Base-by-base conservation (phyloP, 2,329 filamentous ascomycete genomes). In the Fusarium sterilihyphosum region DNA sequence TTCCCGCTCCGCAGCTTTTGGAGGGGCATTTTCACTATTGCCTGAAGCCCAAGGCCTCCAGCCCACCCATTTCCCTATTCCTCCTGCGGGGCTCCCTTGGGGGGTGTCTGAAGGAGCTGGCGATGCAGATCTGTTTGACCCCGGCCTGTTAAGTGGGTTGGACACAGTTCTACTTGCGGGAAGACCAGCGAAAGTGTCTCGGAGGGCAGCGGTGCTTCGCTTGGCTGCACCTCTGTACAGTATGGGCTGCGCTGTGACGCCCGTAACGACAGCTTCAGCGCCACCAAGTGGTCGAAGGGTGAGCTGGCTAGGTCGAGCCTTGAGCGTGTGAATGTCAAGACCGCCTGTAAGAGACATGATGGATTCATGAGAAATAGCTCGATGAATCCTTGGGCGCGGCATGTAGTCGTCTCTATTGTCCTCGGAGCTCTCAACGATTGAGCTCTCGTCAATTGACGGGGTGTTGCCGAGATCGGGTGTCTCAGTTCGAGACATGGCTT, bases 291-390 rank as follows among this genome's bases (percentile, higher is more conserved):
- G 85, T 58, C 87, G 80, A 70, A 90, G 79, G 29, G 92, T 89
- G 67, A 96, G 88, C 78, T 97, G 94, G 40, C 93, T 94, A 1
- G 94, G 94, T 8, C 93, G 90, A 4, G 88, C 88, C 77, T 92
- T 92, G 9, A 97, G 86, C 0, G 93, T 95, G 81, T 97, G 95
- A 57, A 98, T 97, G 80, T 98, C 96, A 81, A 98, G 92, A 5
- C 95, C 95, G 8, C 94, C 95, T 1, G 92, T 90, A 4, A 98
- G 88, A 0, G 95, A 98, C 75, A 98, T 89, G 70, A 98, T 92
- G 24, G 94, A 97, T 80, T 98, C 95, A 77, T 97, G 94, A 4
- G 95, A 98, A 5, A 91, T 80, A 6, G 91, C 88, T 38, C 92
- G 91, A 46, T 90, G 92, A 8, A 95, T 82, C 5, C 83, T 82